Base-by-base conservation (phyloP, 768 basidiomycete genomes). In the Rhizopogon vesiculosus region DNA sequence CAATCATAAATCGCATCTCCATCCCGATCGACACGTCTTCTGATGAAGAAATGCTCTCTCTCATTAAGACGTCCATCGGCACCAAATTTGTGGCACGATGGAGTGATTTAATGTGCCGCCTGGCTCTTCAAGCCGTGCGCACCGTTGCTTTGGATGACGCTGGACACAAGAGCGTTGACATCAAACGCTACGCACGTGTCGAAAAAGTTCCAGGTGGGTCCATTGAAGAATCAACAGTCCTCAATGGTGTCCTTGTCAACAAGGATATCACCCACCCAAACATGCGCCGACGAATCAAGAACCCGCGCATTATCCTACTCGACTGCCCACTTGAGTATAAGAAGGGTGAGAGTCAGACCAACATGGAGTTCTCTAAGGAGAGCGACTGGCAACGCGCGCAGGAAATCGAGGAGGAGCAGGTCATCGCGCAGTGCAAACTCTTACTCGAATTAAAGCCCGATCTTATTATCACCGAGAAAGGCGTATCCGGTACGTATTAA, bases 261-360 rank as follows among this genome's bases (percentile, higher is more conserved):
- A 98, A 99, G 79, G 97, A 98, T 68, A 90, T 99, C 64, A 97
- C 93, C 0, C 97, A 98, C 72, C 95, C 97, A 9, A 86, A 91
- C 62, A 99, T 98, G 97, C 78, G 96, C 53, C 72, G 97, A 55
- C 78, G 93, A 61, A 98, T 98, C 69, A 82, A 78, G 58, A 90
- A 92, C 61, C 97, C 96, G 3, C 75, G 95, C 12, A 89, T 99
- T 48, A 75, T 98, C 22, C 72, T 98, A 41, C 75, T 98, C 41
- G 94, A 97, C 70, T 98, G 95, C 70, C 94, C 95, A 9, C 74
- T 98, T 55, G 96, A 98, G 75, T 98, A 99, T 77, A 99, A 98
- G 77, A 98, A 98, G 78, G 96, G 96, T 28, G 97, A 98, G 77
- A 85, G 82, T 55, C 97, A 99, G 74, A 98, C 97, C 57, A 97